Percentiles rank a stretch among this genome's conserved stretches.
phyloP scores from a whole-genome alignment of 768 basidiomycete genomes.

The Coprinellus micaceus region DNA sequence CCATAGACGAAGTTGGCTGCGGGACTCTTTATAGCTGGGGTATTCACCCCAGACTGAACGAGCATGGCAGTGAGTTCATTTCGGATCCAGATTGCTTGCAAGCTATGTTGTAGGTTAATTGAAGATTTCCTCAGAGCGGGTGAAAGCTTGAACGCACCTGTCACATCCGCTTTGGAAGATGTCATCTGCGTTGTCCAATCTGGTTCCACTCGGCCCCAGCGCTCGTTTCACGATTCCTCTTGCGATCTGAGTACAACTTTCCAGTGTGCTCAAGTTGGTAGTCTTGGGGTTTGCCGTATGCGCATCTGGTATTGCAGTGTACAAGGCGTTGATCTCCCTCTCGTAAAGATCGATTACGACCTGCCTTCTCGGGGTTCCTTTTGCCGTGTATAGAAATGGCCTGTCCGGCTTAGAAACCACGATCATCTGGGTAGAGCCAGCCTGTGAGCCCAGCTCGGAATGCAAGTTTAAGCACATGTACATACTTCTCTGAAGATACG shows the following conservation, averaged over 20 bases:
- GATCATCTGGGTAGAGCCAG: conserved; percentile 35
- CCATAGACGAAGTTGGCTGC: conserved; percentile 18
- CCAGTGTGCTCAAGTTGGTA: conserved; percentile 7
- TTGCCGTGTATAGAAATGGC: conserved; percentile 42
- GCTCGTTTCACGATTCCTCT: neutral
- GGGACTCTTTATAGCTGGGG: neutral
- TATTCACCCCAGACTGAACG: conserved; percentile 13
- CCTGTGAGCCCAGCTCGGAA: neutral
- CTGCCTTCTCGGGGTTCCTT: conserved; percentile 35
- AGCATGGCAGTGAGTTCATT: conserved; percentile 21
- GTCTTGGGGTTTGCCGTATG: conserved; percentile 9
- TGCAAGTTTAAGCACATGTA: neutral
- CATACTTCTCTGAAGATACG: conserved; percentile 43
- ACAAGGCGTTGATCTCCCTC: conserved; percentile 37
- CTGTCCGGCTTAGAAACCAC: conserved; percentile 33
- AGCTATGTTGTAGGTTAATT: conserved; percentile 15
- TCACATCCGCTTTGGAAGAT: conserved; percentile 40
- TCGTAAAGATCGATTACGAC: conserved; percentile 35
- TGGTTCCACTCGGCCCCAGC: neutral
- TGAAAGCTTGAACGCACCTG: conserved; percentile 22
- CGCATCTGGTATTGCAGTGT: conserved; percentile 16
- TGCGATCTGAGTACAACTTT: neutral
- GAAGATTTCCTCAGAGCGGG: neutral
- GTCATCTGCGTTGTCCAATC: conserved; percentile 28
- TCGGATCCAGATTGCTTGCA: conserved; percentile 35